phyloP scores from a whole-genome alignment of 2,329 filamentous ascomycete species.

The Penicillium griseofulvum region DNA sequence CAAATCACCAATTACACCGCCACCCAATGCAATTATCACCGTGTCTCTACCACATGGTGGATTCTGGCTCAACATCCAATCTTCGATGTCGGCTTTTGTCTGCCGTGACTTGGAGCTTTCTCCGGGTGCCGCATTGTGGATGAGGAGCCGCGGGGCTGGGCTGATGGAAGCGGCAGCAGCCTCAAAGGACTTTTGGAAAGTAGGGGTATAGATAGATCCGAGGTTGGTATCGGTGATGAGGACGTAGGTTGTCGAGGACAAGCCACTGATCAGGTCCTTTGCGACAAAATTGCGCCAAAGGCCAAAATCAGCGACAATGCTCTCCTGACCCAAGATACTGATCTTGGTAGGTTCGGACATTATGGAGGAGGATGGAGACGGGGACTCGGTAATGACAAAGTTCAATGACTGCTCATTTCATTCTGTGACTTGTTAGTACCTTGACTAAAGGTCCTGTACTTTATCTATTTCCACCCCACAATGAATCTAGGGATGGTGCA shows the following conservation, averaged over 20 bases:
- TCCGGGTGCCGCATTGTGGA: conserved; percentile 82
- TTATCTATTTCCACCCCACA: conserved; percentile 11
- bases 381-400: conserved; percentile 12
- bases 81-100: conserved; percentile 93
- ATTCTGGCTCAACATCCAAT: conserved; percentile 88
- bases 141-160: conserved; percentile 67
- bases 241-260: conserved; percentile 86
- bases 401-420: conserved; percentile 23
- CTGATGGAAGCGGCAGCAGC: conserved; percentile 46
- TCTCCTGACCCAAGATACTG: conserved; percentile 80
- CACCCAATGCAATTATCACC: conserved; percentile 89
- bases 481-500: conserved; percentile 14
- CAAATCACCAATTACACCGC: conserved; percentile 97
- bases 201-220: conserved; percentile 72
- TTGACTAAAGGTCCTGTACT: conserved; percentile 5
- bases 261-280: conserved; percentile 72
- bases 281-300: conserved; percentile 82
- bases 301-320: conserved; percentile 87
- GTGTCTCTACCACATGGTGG: conserved; percentile 87
- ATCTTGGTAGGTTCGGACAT: conserved; percentile 60
- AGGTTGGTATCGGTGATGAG: conserved; percentile 97
- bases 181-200: conserved; percentile 68
- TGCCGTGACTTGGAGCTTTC: conserved; percentile 91
- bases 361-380: conserved; percentile 12
- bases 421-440: conserved; percentile 20